These are phyloP conservation scores for Mycena floridula DNA, from an alignment of 768 basidiomycete species.

Conservation along the genomic window DNA sequence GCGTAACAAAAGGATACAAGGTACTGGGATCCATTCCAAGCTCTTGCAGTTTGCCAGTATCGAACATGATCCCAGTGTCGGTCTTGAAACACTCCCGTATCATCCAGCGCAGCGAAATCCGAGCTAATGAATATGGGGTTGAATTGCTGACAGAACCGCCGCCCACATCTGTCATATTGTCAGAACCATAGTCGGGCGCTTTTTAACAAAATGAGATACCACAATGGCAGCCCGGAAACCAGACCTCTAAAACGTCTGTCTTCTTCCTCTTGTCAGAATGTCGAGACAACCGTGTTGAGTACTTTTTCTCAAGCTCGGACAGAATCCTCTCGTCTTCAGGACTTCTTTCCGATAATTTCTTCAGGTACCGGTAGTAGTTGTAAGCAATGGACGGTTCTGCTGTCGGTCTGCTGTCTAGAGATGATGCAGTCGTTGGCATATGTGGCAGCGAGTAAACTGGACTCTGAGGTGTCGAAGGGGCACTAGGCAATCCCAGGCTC, in stretches of 20 bases:
- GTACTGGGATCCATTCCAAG: conserved; percentile 40
- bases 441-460: neutral
- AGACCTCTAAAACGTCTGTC: conserved; percentile 72
- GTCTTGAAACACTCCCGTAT: conserved; percentile 55
- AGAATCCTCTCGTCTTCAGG: neutral
- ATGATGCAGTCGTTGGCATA: no score
- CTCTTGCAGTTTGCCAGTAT: conserved; percentile 35
- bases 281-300: no score
- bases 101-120: conserved; percentile 77
- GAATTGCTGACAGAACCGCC: conserved; percentile 63
- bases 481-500: neutral
- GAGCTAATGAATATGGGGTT: conserved; percentile 52
- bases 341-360: neutral
- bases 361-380: neutral
- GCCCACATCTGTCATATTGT: conserved; percentile 52
- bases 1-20: conserved; percentile 37
- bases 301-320: neutral
- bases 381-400: no score
- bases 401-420: neutral
- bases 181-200: neutral
- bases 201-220: conserved; percentile 36
- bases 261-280: conserved; percentile 17
- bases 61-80: conserved; percentile 56
- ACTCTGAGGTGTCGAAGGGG: neutral
- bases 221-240: conserved; percentile 73